Evolutionary conservation across 352 stramenopile genomes (phyloP), one percentile per base, ranked within the genome.

Genomic region (Pilasporangium apinafurcum): DNA sequence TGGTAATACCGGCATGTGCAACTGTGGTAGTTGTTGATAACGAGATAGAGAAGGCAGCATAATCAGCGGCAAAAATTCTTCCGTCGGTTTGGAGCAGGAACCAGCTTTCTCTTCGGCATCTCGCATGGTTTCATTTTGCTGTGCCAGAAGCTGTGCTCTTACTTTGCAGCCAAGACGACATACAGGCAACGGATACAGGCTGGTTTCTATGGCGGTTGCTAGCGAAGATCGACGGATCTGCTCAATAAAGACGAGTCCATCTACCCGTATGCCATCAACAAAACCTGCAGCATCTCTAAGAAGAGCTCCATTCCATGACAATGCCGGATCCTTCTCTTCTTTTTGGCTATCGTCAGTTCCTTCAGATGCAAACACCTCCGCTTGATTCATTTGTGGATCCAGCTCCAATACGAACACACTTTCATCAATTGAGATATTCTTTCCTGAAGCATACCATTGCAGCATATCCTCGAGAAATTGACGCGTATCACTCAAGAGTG

Each of bases 21-120:
- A 9, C 2, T 25, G n/a, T 3, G 48, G 48, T 18, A 35, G 32
- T 3, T 37, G 25, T 10, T 56, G 48, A 13, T 44, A 44, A 21
- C 27, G 48, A 5, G 48, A 56, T 2, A 56, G 32, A 8, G 39
- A 56, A 21, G 48, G 32, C 2, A 56, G 48, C 48, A 49, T 49
- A 20, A 56, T 16, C 13, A 56, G 25, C n/a, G 48, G 32, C 26
- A 49, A 25, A 6, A 26, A 13, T 12, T n/a, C n/a, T n/a, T n/a
- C n/a, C n/a, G n/a, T n/a, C n/a, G n/a, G n/a, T 18, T 48, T 12
- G 13, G 3, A 10, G 27, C 9, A 17, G 29, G 41, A 21, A 21
- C 14, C 5, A 2, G 40, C 12, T 8, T 42, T 7, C 5, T 18
- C 5, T 10, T 42, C 17, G 14, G 17, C 20, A 10, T 21, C 0